Evolutionary conservation across 805 yeast genomes (phyloP).

Genomic region (Schwanniomyces occidentalis): DNA sequence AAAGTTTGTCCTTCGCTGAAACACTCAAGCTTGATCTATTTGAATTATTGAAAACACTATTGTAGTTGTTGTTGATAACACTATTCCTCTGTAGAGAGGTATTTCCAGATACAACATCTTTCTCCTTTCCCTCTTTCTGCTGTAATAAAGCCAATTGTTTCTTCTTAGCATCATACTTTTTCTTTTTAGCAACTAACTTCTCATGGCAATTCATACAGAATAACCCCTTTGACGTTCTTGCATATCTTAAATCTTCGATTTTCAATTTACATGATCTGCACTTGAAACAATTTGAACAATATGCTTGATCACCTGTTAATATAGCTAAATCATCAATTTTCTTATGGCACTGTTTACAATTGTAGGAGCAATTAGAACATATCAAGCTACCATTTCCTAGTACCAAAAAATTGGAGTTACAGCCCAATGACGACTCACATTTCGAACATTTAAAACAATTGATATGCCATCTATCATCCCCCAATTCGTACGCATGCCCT

Average conservation of each 20-base stretch:
- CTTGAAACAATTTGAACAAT: slow-evolving; percentile 85
- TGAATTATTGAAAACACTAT: slow-evolving; percentile 5
- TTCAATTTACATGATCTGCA: slow-evolving; percentile 85
- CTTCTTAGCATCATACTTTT: slow-evolving; percentile 55
- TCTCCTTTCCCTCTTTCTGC: slow-evolving; percentile 9
- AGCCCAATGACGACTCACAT: slow-evolving; percentile 75
- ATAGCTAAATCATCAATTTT: slow-evolving; percentile 93
- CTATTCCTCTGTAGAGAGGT: background rate
- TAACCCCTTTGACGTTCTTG: slow-evolving; percentile 88
- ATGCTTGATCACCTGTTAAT: slow-evolving; percentile 92
- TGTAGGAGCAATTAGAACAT: slow-evolving; percentile 90
- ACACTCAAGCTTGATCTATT: slow-evolving; percentile 11
- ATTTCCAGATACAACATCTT: slow-evolving; percentile 1
- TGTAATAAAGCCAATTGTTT: slow-evolving; percentile 23
- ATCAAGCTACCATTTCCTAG: slow-evolving; percentile 90
- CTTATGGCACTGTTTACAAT: slow-evolving; percentile 79
- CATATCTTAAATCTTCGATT: slow-evolving; percentile 87
- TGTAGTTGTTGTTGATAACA: slow-evolving; percentile 5
- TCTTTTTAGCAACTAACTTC: slow-evolving; percentile 72
- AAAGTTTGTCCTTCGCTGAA: slow-evolving; percentile 11
- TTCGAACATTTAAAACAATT: slow-evolving; percentile 88
- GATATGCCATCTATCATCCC: slow-evolving; percentile 95
- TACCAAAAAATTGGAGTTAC: slow-evolving; percentile 86
- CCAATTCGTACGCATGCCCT: slow-evolving; percentile 94
- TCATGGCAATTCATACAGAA: slow-evolving; percentile 95